Evolutionary conservation across 1,284 basidiomycete genomes (phyloP), one percentile per base, ranked within the genome.

Genomic region (Cryptococcus maquisensis): DNA sequence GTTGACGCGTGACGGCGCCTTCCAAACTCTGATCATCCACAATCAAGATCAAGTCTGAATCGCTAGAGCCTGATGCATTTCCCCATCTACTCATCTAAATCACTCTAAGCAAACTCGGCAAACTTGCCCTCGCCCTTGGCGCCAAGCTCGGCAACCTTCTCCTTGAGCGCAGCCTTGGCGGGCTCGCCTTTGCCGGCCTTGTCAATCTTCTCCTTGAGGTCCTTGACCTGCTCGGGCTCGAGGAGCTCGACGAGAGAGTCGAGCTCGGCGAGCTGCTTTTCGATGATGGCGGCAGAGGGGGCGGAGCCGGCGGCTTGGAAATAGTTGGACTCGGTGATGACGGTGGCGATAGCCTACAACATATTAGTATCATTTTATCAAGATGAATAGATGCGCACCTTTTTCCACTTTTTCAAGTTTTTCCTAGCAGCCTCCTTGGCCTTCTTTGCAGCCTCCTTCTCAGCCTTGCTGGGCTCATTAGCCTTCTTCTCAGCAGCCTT

Each of bases 371-470:
- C 26, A 28, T 13, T 16, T 36, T 1, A 13, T 15, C 7, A 16
- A 38, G 18, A 21, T 48, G 3, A 47, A 35, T 15, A 23, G 15
- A 28, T 9, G 57, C 68, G 64, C 49, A 76, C 76, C 73, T 81
- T 81, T 69, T 80, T 79, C 72, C 77, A 78, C 71, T 79, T 79
- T 69, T 80, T 80, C 63, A 79, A 65, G 68, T 79, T 79, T 74
- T 79, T 79, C 67, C 76, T 76, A 38, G 80, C 81, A 21, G 84
- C 83, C 64, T 86, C 83, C 64, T 84, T 81, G n/a, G 90, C 90
- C 81, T 98, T 98, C 81, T 98, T 98, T 21, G 92, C 91, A 47
- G 92, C 94, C 55, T 79, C 81, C 47, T 77, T 74, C 71, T 87
- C 90, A 3, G 88, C 88, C 69, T 76, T 69, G 60, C 65, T 66